Percentiles rank a stretch among this genome's conserved stretches.
These are phyloP conservation scores for Globisporangium okanoganense DNA, from an alignment of 352 stramenopile genomes.

Conservation along the genomic window DNA sequence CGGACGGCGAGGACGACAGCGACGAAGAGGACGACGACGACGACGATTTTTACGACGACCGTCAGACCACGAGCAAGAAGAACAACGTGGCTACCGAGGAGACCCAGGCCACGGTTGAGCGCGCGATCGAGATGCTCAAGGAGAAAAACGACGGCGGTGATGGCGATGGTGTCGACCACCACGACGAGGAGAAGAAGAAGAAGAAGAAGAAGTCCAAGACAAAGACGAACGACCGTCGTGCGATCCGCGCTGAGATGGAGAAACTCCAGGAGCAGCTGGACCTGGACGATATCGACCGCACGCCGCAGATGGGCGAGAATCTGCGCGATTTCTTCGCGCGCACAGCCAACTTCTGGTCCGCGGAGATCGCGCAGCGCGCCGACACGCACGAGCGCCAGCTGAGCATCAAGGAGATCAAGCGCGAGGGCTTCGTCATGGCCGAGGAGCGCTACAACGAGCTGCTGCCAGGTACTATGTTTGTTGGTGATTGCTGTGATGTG, in stretches of 20 bases:
- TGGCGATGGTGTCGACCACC: too few species aligned
- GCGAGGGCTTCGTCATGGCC: conserved; percentile 71
- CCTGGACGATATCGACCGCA: conserved; percentile 63
- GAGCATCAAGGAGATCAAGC: conserved; percentile 86
- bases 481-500: neutral
- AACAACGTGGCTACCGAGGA: conserved; percentile 15
- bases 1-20: conserved; percentile 73
- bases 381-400: conserved; percentile 69
- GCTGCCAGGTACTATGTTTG: conserved; percentile 41
- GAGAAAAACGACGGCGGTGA: conserved; percentile 37
- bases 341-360: conserved; percentile 68
- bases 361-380: conserved; percentile 47
- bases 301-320: conserved; percentile 79
- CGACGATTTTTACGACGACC: conserved; percentile 27
- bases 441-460: conserved; percentile 80
- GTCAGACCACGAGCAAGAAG: conserved; percentile 11
- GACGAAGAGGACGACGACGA: conserved; percentile 59
- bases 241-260: conserved; percentile 78
- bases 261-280: conserved; percentile 78
- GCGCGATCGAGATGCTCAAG: conserved; percentile 56
- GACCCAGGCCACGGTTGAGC: conserved; percentile 41
- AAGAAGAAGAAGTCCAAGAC: conserved; percentile 61
- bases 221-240: conserved; percentile 59
- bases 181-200: conserved; percentile 23
- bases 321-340: conserved; percentile 87